Percentiles rank a stretch among this genome's conserved stretches.
Evolutionary conservation across 371 early-diverging fungal genomes (phyloP).

Genomic region (Phascolomyces articulosus): DNA sequence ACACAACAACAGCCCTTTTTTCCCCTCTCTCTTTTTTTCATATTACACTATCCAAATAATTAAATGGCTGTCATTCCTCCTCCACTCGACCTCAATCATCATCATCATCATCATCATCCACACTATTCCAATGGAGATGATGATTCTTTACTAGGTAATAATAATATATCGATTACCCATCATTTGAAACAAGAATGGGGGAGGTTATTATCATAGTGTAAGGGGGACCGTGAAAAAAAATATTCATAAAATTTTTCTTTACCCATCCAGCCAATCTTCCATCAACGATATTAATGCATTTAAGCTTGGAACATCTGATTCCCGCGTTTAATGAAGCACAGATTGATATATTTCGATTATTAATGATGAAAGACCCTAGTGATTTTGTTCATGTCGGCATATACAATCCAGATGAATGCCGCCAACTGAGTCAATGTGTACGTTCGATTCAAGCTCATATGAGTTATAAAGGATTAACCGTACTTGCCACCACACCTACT

Average conservation of each 20-base stretch:
- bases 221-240: background rate
- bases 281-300: constrained; percentile 28
- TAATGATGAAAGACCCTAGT: constrained; percentile 23
- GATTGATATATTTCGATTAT: constrained; percentile 26
- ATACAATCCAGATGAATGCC: constrained; percentile 28
- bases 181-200: background rate
- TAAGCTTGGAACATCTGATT: constrained; percentile 33
- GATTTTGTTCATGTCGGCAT: constrained; percentile 35
- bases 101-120: too few relatives aligned
- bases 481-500: constrained; percentile 2
- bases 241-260: background rate
- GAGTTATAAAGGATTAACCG: constrained; percentile 20
- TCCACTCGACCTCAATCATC: background rate
- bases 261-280: constrained; percentile 11
- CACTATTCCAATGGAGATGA: too few relatives aligned
- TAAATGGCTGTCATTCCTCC: constrained; percentile 4
- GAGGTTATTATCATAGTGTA: background rate
- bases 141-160: constrained; percentile 3
- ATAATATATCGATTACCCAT: too few relatives aligned
- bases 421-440: constrained; percentile 24
- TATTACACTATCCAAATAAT: background rate
- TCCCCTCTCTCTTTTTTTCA: background rate
- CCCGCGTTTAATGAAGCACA: constrained; percentile 31
- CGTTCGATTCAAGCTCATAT: constrained; percentile 28
- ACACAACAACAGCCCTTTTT: too few relatives aligned